A percentile compares a stretch with the other conserved stretches of the same genome.
phyloP scores from a whole-genome alignment of 139 green algal genomes.

The Closterium sp. region DNA sequence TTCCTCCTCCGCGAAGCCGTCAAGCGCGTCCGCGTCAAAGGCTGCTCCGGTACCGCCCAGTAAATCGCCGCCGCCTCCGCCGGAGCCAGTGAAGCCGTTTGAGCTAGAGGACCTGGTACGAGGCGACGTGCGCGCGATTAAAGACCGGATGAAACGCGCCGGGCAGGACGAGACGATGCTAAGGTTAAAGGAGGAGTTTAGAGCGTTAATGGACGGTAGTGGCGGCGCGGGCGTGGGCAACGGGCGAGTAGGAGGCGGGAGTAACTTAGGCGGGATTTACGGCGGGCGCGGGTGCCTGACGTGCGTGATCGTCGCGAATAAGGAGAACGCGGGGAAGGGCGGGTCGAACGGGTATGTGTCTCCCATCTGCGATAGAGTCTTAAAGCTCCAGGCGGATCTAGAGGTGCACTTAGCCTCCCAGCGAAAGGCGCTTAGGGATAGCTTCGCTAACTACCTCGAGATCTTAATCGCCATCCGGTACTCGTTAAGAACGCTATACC shows the following conservation, averaged over 20 bases:
- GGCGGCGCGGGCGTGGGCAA: not conserved
- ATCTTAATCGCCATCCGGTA: slow-evolving; percentile 9
- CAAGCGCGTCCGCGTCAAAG: not conserved
- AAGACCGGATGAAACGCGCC: not conserved
- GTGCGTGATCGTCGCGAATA: not conserved
- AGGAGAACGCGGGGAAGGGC: not conserved
- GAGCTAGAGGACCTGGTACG: not conserved
- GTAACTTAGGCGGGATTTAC: not conserved
- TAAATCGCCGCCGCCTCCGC: not conserved
- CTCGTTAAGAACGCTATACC: not conserved
- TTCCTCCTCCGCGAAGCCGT: not conserved
- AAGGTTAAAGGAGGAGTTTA: not conserved
- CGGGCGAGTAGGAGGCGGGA: not conserved
- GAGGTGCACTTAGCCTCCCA: not conserved
- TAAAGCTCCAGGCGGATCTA: not conserved
- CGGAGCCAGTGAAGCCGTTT: not conserved
- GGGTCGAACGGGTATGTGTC: not conserved
- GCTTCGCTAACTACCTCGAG: slow-evolving; percentile 9
- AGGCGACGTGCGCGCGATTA: not conserved
- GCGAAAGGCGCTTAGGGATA: not conserved
- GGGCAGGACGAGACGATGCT: slow-evolving; percentile 11
- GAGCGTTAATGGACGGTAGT: not conserved
- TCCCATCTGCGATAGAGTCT: not conserved
- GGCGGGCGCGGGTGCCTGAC: not conserved
- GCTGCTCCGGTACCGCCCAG: not conserved